These are phyloP conservation scores for Aureobasidium mangrovei DNA, from an alignment of 2,329 filamentous ascomycete species.

Conservation along the genomic window DNA sequence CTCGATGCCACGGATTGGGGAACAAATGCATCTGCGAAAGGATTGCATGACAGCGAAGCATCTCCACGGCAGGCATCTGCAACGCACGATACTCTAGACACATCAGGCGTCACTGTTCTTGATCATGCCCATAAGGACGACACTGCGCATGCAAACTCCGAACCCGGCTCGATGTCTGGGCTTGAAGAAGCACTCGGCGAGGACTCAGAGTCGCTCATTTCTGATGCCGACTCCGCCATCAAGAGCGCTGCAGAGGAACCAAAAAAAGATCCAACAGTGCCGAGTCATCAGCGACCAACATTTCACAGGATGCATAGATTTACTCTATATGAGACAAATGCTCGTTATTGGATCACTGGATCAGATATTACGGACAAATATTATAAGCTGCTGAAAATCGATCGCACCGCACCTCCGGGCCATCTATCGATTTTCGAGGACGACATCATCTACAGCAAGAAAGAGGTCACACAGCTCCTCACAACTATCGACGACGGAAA, in stretches of 20 bases:
- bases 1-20: background rate
- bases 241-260: background rate
- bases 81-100: background rate
- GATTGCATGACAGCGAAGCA: slow-evolving; percentile 5
- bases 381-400: slow-evolving; percentile 90
- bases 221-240: background rate
- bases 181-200: background rate
- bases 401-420: slow-evolving; percentile 70
- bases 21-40: background rate
- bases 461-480: slow-evolving; percentile 86
- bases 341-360: slow-evolving; percentile 87
- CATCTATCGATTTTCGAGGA: slow-evolving; percentile 85
- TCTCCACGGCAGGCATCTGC: background rate
- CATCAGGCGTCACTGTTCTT: background rate
- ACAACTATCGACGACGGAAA: slow-evolving; percentile 95
- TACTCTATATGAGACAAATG: slow-evolving; percentile 92
- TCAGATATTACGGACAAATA: slow-evolving; percentile 81
- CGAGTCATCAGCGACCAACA: background rate
- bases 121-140: background rate
- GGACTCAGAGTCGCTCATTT: background rate
- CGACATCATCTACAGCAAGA: slow-evolving; percentile 85
- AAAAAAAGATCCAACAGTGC: background rate
- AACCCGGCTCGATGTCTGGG: background rate
- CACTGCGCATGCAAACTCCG: background rate
- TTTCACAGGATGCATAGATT: slow-evolving; percentile 74